Base-by-base conservation (phyloP, 2,329 filamentous ascomycete species). In the Scleromitrula shiraiana region DNA sequence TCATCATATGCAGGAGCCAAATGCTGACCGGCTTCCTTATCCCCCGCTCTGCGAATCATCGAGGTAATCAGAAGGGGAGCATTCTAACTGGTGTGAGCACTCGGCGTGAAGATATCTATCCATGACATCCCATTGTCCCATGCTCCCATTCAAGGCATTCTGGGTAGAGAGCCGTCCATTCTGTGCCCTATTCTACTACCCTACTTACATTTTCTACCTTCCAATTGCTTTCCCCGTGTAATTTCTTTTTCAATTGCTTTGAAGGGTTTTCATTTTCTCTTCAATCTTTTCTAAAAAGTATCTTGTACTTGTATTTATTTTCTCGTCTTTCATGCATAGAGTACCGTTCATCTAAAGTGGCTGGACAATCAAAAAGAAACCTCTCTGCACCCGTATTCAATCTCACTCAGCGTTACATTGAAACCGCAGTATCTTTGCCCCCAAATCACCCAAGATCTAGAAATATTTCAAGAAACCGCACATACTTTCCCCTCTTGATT, bases 381-480 rank as follows among this genome's bases (percentile, higher is more conserved):
- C n/a, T n/a, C n/a, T n/a, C n/a, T n/a, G n/a, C n/a, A n/a, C n/a
- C n/a, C n/a, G n/a, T n/a, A n/a, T n/a, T n/a, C 17, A 17, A 41
- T 41, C 44, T 47, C 44, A 41, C 48, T 54, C 54, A 54, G 53
- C 54, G 50, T 56, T 41, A 49, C 51, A 36, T 32, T 51, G 42
- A 37, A 35, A 35, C 50, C 43, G 40, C 49, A 47, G 50, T 56
- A n/a, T n/a, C n/a, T 44, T 22, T 26, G 46, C 46, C 35, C 50
- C 29, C 40, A 44, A 39, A 10, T 6, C 20, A 40, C 29, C 23
- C 32, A 33, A 12, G 2, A 50, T 35, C 32, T 20, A 37, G 48
- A 44, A 41, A 15, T 48, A 49, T 41, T 41, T 46, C 56, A 50
- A 41, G 14, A 47, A n/a, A 26, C 20, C 29, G 41, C 27, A 14